Evolutionary conservation across 352 stramenopile genomes (phyloP).

Genomic region (Globisporangium spiculum): DNA sequence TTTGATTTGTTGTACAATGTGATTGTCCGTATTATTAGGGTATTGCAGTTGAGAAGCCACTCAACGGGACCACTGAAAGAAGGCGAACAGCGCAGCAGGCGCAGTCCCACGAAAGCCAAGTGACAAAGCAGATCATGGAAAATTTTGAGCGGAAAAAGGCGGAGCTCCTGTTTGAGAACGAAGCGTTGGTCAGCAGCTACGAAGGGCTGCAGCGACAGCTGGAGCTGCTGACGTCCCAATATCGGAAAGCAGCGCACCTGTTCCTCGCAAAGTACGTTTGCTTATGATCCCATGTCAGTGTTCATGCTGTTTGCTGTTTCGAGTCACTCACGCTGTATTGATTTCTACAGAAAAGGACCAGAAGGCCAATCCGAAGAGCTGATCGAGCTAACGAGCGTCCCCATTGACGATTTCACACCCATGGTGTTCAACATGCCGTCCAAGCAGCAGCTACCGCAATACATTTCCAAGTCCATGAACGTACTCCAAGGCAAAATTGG

Average conservation of each 20-base stretch:
- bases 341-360: slow-evolving; percentile 33
- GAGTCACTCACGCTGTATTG: background rate
- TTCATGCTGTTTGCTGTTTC: slow-evolving; percentile 3
- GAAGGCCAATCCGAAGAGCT: slow-evolving; percentile 46
- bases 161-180: slow-evolving; percentile 63
- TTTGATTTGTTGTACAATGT: background rate
- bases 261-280: slow-evolving; percentile 67
- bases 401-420: slow-evolving; percentile 65
- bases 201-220: slow-evolving; percentile 54
- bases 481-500: slow-evolving; percentile 43
- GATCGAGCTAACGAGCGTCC: slow-evolving; percentile 41
- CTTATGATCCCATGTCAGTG: background rate
- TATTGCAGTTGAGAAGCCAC: slow-evolving; percentile 36
- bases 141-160: slow-evolving; percentile 63
- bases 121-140: slow-evolving; percentile 59
- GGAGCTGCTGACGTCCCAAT: slow-evolving; percentile 62
- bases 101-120: slow-evolving; percentile 54
- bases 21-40: slow-evolving; percentile 22
- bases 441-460: slow-evolving; percentile 51
- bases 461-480: slow-evolving; percentile 50
- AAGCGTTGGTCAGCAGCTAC: slow-evolving; percentile 53
- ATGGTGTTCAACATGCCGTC: slow-evolving; percentile 64
- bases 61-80: slow-evolving; percentile 42
- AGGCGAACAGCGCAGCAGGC: slow-evolving; percentile 28
- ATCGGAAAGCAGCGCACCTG: slow-evolving; percentile 68